Conservation (phyloP, 768 basidiomycete genomes). For the Amanita polypyramis region DNA sequence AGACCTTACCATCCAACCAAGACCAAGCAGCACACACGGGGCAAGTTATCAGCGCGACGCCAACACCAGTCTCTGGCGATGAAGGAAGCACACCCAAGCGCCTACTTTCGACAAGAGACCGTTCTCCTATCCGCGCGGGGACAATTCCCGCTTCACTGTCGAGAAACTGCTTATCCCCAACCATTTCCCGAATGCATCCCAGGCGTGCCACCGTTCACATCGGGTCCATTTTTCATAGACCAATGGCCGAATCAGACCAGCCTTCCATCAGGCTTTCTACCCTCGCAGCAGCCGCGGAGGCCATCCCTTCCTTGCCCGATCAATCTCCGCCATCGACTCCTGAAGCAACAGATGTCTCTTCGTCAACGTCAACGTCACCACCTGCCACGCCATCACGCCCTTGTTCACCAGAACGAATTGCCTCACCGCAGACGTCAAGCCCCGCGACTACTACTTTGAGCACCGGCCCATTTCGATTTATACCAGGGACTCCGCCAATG, state of each 20-base stretch:
- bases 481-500: neutral
- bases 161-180: neutral
- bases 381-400: slow-evolving; percentile 1
- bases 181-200: neutral
- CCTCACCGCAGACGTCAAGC: neutral
- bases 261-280: neutral
- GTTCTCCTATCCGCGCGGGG: neutral
- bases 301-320: neutral
- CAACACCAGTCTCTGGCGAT: neutral
- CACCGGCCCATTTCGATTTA: neutral
- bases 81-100: slow-evolving; percentile 1
- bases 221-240: slow-evolving; percentile 3
- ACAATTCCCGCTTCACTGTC: neutral
- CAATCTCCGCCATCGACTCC: slow-evolving; percentile 3
- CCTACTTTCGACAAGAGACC: neutral
- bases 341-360: neutral
- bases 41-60: neutral
- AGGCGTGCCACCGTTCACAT: slow-evolving; percentile 6
- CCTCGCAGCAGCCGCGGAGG: slow-evolving; percentile 4
- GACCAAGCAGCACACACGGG: neutral
- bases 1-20: neutral
- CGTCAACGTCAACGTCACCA: neutral
- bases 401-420: neutral
- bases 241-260: neutral
- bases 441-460: neutral